Percentiles rank a stretch among this genome's conserved stretches.
These are phyloP conservation scores for Fusarium keratoplasticum DNA, from an alignment of 2,329 filamentous ascomycete genomes.

Conservation along the genomic window DNA sequence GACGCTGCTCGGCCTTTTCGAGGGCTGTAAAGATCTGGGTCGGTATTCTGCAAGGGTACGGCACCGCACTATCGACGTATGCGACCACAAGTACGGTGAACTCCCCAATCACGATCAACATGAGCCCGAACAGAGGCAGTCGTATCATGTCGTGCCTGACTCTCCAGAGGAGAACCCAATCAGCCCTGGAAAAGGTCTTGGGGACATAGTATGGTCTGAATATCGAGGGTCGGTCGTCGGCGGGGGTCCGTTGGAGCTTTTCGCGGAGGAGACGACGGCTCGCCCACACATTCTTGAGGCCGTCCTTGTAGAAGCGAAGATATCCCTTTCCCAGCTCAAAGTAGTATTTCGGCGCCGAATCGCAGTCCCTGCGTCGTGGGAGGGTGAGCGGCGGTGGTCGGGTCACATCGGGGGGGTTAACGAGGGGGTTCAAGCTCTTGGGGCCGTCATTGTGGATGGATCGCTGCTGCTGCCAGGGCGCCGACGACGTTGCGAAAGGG, in stretches of 20 bases:
- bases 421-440: slow-evolving; percentile 49
- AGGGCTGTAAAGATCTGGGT: slow-evolving; percentile 72
- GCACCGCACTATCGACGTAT: slow-evolving; percentile 76
- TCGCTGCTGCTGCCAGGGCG: slow-evolving; percentile 27
- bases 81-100: slow-evolving; percentile 85
- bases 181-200: slow-evolving; percentile 65
- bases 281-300: slow-evolving; percentile 77
- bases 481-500: slow-evolving; percentile 3
- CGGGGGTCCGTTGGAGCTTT: slow-evolving; percentile 57
- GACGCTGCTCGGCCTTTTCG: slow-evolving; percentile 65
- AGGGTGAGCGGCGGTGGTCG: slow-evolving; percentile 76
- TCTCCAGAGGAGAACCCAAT: slow-evolving; percentile 77
- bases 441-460: slow-evolving; percentile 41
- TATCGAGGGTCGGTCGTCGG: slow-evolving; percentile 64
- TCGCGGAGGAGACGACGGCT: slow-evolving; percentile 69
- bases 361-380: slow-evolving; percentile 61
- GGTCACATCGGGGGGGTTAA: slow-evolving; percentile 81
- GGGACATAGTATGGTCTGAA: slow-evolving; percentile 50
- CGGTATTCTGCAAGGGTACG: slow-evolving; percentile 85
- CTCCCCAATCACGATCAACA: slow-evolving; percentile 85
- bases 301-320: slow-evolving; percentile 86
- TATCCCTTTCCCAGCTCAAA: slow-evolving; percentile 79
- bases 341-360: slow-evolving; percentile 58
- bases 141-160: slow-evolving; percentile 79
- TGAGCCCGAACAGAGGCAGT: slow-evolving; percentile 80